Evolutionary conservation across 208 protist genomes (phyloP).

Genomic region (Borovskyia barvae): DNA sequence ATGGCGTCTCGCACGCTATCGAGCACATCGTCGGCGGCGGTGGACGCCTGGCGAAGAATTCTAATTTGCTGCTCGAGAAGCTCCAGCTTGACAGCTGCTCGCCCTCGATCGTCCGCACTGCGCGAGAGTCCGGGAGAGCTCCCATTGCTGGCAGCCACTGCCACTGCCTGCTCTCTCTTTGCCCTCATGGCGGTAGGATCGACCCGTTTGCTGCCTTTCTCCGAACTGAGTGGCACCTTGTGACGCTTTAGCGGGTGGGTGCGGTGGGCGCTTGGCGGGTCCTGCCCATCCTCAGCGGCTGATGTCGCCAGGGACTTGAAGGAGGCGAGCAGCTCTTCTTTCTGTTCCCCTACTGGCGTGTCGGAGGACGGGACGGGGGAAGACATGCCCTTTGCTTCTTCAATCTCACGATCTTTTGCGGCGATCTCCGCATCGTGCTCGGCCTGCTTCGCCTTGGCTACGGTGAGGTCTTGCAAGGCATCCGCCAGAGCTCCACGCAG

Average conservation of each 20-base stretch:
- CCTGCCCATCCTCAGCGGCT: no score
- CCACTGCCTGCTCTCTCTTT: constrained; percentile 6
- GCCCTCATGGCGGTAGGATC: not conserved
- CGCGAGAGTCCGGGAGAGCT: constrained; percentile 8
- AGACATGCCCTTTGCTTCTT: constrained; percentile 2
- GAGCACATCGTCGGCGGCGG: constrained; percentile 1
- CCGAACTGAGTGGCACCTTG: constrained; percentile 1
- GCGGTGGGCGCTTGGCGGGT: no score
- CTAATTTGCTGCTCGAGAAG: constrained; percentile 13
- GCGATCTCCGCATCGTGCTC: constrained; percentile 11
- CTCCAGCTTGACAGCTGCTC: constrained; percentile 14
- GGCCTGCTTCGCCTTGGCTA: constrained; percentile 20
- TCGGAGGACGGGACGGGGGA: no score
- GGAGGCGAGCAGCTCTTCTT: no score
- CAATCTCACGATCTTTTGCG: constrained; percentile 18
- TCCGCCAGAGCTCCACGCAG: constrained; percentile 29
- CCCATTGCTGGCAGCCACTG: constrained; percentile 1
- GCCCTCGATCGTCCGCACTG: constrained; percentile 8
- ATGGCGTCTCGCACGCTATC: constrained; percentile 7
- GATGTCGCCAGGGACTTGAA: no score
- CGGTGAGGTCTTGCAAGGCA: constrained; percentile 20
- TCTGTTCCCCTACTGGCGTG: no score
- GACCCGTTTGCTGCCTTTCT: constrained; percentile 5
- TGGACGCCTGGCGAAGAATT: constrained; percentile 9
- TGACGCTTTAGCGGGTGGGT: no score